Base-by-base conservation (phyloP, 1,284 basidiomycete species). In the Rhodotorula sp. region DNA sequence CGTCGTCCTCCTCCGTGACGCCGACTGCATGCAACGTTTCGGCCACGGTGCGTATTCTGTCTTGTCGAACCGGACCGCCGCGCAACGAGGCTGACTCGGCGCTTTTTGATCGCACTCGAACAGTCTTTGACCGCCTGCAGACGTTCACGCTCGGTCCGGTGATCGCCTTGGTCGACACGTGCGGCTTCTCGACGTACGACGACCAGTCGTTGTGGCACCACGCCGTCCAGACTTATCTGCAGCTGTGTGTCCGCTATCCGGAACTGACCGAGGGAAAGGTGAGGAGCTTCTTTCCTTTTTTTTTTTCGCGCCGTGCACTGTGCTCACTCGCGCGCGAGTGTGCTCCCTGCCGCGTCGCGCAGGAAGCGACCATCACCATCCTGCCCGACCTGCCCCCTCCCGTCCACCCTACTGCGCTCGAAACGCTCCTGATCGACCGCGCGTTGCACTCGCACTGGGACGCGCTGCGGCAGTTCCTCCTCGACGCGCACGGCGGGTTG, bases 231-330 rank as follows among this genome's bases (percentile, higher is more conserved):
- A 62, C 49, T 17, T 74, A 71, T n/a, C 53, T 74, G 18, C 72
- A 74, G 61, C 60, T 74, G 4, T 71, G 65, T 37, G 67, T 68
- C 22, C 64, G 72, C 26, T 74, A 74, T 45, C 72, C 72, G 18
- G 37, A 61, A 0, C 69, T 71, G 46, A 24, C 45, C n/a, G 67
- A 64, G 4, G 62, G 65, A 7, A 69, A 74, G 62, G 71, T 73
- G 45, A 42, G 68, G 30, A 3, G 6, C n/a, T n/a, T n/a, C n/a
- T n/a, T n/a, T n/a, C n/a, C n/a, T n/a, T n/a, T n/a, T n/a, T n/a
- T n/a, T n/a, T n/a, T n/a, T n/a, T n/a, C n/a, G n/a, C n/a, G n/a
- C n/a, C n/a, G n/a, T n/a, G n/a, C n/a, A n/a, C n/a, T n/a, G n/a
- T n/a, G n/a, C n/a, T n/a, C n/a, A n/a, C n/a, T n/a, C n/a, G n/a